A percentile compares a stretch with the other conserved stretches of the same genome.
Conservation (phyloP, 192 early-diverging fungal species). For the Coemansia sp. region DNA sequence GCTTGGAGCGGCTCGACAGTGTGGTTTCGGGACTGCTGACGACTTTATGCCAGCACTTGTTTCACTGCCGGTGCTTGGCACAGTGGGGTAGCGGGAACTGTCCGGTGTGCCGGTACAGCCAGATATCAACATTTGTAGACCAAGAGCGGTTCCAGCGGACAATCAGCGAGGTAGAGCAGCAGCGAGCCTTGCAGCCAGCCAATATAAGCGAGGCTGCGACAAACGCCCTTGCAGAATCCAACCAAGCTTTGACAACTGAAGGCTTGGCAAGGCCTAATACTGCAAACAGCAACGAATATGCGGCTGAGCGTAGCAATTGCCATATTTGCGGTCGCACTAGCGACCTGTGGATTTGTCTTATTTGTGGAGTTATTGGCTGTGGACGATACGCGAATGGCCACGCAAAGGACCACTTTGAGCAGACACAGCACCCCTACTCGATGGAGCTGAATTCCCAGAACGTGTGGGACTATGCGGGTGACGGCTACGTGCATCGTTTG, state of each 20-base stretch:
- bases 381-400: slow-evolving; percentile 89
- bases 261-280: too few relatives aligned
- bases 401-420: slow-evolving; percentile 82
- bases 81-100: slow-evolving; percentile 92
- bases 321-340: slow-evolving; percentile 68
- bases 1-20: slow-evolving; percentile 92
- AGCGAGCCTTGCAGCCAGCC: too few relatives aligned
- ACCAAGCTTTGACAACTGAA: too few relatives aligned
- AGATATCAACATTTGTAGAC: slow-evolving; percentile 49
- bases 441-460: slow-evolving; percentile 93
- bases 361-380: slow-evolving; percentile 95
- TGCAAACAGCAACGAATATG: too few relatives aligned
- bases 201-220: too few relatives aligned
- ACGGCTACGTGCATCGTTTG: slow-evolving; percentile 93
- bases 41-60: slow-evolving; percentile 92
- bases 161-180: background rate
- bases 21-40: slow-evolving; percentile 85
- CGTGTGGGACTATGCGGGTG: slow-evolving; percentile 98
- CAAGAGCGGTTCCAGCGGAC: slow-evolving; percentile 26
- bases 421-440: slow-evolving; percentile 82
- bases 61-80: slow-evolving; percentile 87
- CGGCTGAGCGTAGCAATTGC: slow-evolving; percentile 58
- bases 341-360: slow-evolving; percentile 94
- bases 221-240: too few relatives aligned
- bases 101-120: slow-evolving; percentile 86